Evolutionary conservation across 2,329 filamentous ascomycete species (phyloP), one percentile per base, ranked within the genome.

Genomic region (Aspergillus clavatus): DNA sequence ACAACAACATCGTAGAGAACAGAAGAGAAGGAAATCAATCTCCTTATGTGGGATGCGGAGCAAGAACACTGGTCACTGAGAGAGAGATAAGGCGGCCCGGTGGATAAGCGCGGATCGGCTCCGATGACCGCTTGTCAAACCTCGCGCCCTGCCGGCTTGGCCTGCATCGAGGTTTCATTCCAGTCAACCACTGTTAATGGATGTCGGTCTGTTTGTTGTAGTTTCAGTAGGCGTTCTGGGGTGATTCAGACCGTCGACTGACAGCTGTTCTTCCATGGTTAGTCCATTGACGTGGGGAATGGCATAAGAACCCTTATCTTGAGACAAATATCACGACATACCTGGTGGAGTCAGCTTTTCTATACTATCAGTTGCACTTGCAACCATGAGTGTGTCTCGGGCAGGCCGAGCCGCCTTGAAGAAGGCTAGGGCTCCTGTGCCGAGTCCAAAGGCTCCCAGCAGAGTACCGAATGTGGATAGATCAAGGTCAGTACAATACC

Each of bases 331-430:
- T 12, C 2, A 4, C 33, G 1, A n/a, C 24, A 18, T 38, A 43
- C 37, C 12, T 28, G 19, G n/a, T n/a, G n/a, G n/a, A n/a, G n/a
- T n/a, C n/a, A n/a, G n/a, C n/a, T n/a, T 16, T 27, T 36, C 35
- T 11, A 22, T 28, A 35, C 19, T n/a, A 3, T 8, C 21, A 6
- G 14, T 28, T 12, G 12, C 12, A 23, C 40, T 12, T n/a, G 21
- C 36, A 45, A 48, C 29, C 40, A 65, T 65, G 63, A 63, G 57
- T 31, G 51, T 56, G 38, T 46, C 56, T 6, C 53, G 57, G 23
- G 43, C 56, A 43, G 50, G 54, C 16, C 56, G 54, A 26, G 52
- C 46, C 38, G 46, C 50, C 35, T 41, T 59, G 28, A 56, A 57
- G 40, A 53, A 52, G 46, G 55, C 56, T 48, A 53, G 56, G 48